Base-by-base conservation (phyloP, 768 basidiomycete genomes). In the Filobasidium wieringae region DNA sequence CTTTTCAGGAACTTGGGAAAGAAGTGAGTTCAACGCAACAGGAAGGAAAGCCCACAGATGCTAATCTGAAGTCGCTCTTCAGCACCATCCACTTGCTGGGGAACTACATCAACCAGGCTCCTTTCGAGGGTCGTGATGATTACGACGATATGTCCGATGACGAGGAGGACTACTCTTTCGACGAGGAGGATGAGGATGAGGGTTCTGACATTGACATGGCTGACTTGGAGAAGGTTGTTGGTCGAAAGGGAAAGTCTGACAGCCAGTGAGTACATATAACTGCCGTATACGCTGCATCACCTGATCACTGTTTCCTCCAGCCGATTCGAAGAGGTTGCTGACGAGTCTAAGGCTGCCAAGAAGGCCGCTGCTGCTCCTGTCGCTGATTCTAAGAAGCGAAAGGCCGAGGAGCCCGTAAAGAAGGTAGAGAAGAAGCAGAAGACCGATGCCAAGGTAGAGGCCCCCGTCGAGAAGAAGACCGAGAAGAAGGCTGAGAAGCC, bases 1-100 rank as follows among this genome's bases (percentile, higher is more conserved):
- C 70, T 79, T 54, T 82, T 92, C 68, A 80, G 85, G 68, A 76
- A 81, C 47, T 78, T 82, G 43, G 90, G 90, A 58, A 85, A 87
- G 76, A 95, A 95, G 75, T 76, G 62, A 66, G 75, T 68, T 29
- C 17, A n/a, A 32, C 55, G 22, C n/a, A n/a, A n/a, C n/a, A n/a
- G n/a, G n/a, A n/a, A n/a, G n/a, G n/a, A n/a, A n/a, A n/a, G n/a
- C 41, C 19, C 7, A 9, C 41, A 3, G 50, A 4, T 32, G 47
- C 54, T 41, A 29, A 57, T 32, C 32, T 3, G 22, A 33, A 7
- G 2, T 32, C 17, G 1, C 49, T 39, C 15, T 14, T 36, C 34
- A 72, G 71, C 72, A 76, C 84, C 50, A 78, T 90, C 50, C 82
- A 88, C 75, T 75, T 91, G 60, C 82, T 84, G 62, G 88, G 89